These are phyloP conservation scores for Gymnopilus junonius DNA, from an alignment of 768 basidiomycete species.

Conservation along the genomic window DNA sequence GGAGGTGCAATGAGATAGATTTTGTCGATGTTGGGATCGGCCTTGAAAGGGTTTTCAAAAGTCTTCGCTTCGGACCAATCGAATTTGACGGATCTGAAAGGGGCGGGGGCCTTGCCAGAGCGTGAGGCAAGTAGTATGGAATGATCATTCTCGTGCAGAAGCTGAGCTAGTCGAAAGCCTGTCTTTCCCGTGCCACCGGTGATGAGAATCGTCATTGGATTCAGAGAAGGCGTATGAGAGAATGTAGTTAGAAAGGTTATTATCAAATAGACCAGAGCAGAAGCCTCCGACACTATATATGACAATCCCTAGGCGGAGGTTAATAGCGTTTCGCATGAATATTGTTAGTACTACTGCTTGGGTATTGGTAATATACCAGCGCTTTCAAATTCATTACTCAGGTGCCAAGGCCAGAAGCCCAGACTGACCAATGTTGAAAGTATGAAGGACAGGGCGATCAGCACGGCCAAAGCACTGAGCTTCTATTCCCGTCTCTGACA, in stretches of 20 bases:
- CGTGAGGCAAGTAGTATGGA: constrained; percentile 34
- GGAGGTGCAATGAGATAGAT: constrained; percentile 11
- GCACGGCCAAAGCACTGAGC: background rate
- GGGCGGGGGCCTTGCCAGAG: constrained; percentile 27
- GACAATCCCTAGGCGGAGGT: background rate
- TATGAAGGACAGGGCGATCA: background rate
- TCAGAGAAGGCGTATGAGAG: background rate
- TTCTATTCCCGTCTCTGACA: too few species aligned
- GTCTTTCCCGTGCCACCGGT: constrained; percentile 42
- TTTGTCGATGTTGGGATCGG: constrained; percentile 26
- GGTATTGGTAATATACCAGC: too few species aligned
- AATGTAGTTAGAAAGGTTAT: background rate
- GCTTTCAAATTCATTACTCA: background rate
- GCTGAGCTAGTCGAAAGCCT: constrained; percentile 27
- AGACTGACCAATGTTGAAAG: background rate
- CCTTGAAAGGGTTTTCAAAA: constrained; percentile 34
- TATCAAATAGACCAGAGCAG: background rate
- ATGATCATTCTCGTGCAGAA: constrained; percentile 28
- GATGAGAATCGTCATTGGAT: constrained; percentile 40
- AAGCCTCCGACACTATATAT: background rate
- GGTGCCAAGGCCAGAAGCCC: background rate
- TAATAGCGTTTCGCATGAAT: too few species aligned
- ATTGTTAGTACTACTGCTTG: too few species aligned
- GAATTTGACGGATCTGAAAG: constrained; percentile 33
- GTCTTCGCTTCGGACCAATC: constrained; percentile 41